Evolutionary conservation across 1,284 basidiomycete species (phyloP).

Genomic region (Marasmius fiardii): DNA sequence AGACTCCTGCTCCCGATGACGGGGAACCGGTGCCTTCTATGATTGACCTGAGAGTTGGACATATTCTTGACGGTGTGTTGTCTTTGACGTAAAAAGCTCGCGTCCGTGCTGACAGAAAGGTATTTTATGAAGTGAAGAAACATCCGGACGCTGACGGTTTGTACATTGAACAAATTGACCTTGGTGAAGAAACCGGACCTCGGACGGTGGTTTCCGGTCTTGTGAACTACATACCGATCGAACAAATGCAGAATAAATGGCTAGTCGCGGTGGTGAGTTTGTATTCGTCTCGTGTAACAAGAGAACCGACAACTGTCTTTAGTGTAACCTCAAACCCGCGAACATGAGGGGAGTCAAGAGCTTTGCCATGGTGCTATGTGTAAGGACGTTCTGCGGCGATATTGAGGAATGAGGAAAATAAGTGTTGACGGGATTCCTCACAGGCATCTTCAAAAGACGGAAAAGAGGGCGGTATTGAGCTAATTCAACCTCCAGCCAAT

Average conservation of each 20-base stretch:
- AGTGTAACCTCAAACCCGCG: slow-evolving; percentile 95
- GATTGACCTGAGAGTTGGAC: slow-evolving; percentile 91
- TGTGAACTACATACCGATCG: slow-evolving; percentile 93
- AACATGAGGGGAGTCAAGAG: slow-evolving; percentile 96
- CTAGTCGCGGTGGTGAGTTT: slow-evolving; percentile 80
- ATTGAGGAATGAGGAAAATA: not conserved
- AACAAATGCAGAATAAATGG: slow-evolving; percentile 84
- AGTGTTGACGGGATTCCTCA: not conserved
- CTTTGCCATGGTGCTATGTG: slow-evolving; percentile 94
- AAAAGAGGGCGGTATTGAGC: slow-evolving; percentile 88
- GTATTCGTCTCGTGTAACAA: not conserved
- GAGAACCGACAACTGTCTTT: slow-evolving; percentile 2
- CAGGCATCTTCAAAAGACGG: slow-evolving; percentile 88
- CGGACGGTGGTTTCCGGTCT: slow-evolving; percentile 93
- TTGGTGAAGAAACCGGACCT: slow-evolving; percentile 91
- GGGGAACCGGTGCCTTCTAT: slow-evolving; percentile 86
- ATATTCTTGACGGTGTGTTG: slow-evolving; percentile 82
- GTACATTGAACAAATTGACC: slow-evolving; percentile 94
- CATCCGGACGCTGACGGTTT: slow-evolving; percentile 94
- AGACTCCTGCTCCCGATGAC: slow-evolving; percentile 55
- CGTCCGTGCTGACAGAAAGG: not conserved
- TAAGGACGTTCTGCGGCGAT: slow-evolving; percentile 32
- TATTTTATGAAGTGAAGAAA: slow-evolving; percentile 48
- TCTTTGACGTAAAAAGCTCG: not conserved
- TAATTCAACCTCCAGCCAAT: slow-evolving; percentile 84